A percentile compares a stretch with the other conserved stretches of the same genome.
Evolutionary conservation across 2,329 filamentous ascomycete species (phyloP).

Genomic region (Myriosclerotinia duriaeana): DNA sequence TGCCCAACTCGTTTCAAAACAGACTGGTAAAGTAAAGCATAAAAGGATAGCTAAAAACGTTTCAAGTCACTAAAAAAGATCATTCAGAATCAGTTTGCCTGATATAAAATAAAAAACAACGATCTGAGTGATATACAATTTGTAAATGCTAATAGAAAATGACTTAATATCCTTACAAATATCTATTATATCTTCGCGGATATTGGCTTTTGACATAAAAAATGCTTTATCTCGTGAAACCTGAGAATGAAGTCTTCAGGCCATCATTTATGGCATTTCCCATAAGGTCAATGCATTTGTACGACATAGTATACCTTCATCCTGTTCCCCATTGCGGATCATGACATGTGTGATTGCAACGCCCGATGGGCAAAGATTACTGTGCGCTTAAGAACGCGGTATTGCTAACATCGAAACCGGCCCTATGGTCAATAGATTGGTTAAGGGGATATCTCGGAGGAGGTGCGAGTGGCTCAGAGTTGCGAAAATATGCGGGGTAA

Average conservation of each 20-base stretch:
- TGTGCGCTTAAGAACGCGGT: background rate
- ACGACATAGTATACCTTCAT: background rate
- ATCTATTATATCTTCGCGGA: background rate
- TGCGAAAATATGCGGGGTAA: constrained; percentile 5
- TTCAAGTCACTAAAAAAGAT: background rate
- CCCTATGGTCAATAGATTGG: constrained; percentile 10
- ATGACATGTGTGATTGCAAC: background rate
- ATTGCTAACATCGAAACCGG: background rate
- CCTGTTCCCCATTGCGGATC: background rate
- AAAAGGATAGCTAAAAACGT: background rate
- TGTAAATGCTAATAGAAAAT: background rate
- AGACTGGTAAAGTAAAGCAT: background rate
- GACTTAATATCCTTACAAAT: background rate
- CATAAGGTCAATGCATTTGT: constrained; percentile 2
- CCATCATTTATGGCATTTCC: background rate
- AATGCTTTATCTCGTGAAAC: constrained; percentile 4
- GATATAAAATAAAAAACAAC: too few species aligned
- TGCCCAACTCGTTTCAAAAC: background rate
- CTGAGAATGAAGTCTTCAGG: background rate
- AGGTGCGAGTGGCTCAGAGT: background rate
- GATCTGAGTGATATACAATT: background rate
- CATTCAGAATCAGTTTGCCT: background rate
- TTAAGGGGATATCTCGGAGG: constrained; percentile 2
- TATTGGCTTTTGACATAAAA: background rate
- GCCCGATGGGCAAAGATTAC: background rate